phyloP scores from a whole-genome alignment of 2,329 filamentous ascomycete species.

The Madurella mycetomatis region DNA sequence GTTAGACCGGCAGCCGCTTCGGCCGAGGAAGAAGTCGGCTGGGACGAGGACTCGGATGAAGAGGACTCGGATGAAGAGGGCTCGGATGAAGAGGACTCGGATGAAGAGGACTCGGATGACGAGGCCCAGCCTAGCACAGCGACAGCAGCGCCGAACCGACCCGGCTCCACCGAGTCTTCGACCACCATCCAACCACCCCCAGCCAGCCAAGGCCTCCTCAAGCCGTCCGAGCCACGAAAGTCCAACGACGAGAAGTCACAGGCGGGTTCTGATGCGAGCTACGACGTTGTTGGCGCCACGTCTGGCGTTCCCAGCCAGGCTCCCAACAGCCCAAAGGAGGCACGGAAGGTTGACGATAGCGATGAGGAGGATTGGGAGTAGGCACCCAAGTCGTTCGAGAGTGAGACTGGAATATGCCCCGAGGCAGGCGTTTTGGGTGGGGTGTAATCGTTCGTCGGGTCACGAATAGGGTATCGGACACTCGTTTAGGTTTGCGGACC shows the following conservation, averaged over 20 bases:
- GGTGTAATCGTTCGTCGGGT: conserved; percentile 4
- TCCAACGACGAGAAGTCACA: conserved; percentile 89
- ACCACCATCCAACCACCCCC: conserved; percentile 53
- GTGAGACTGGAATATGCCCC: background rate
- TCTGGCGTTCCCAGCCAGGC: conserved; percentile 76
- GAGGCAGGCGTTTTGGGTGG: conserved; percentile 4
- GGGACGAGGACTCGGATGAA: conserved; percentile 52
- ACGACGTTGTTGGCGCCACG: conserved; percentile 80
- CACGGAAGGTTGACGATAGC: conserved; percentile 49
- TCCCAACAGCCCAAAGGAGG: conserved; percentile 60
- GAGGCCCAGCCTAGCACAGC: conserved; percentile 31
- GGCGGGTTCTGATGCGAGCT: conserved; percentile 90
- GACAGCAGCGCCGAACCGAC: conserved; percentile 32
- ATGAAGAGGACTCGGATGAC: conserved; percentile 46
- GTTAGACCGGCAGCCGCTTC: conserved; percentile 51
- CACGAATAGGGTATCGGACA: background rate
- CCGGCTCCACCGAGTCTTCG: conserved; percentile 52
- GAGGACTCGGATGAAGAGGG: too few species aligned
- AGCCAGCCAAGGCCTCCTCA: conserved; percentile 42
- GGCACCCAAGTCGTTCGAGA: background rate
- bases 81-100: too few species aligned
- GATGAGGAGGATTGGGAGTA: conserved; percentile 77
- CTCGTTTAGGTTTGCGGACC: background rate
- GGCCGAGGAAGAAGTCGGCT: conserved; percentile 65
- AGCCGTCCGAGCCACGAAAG: conserved; percentile 61